Conservation (phyloP, 139 green algal genomes). For the Tetradesmus obliquus region DNA sequence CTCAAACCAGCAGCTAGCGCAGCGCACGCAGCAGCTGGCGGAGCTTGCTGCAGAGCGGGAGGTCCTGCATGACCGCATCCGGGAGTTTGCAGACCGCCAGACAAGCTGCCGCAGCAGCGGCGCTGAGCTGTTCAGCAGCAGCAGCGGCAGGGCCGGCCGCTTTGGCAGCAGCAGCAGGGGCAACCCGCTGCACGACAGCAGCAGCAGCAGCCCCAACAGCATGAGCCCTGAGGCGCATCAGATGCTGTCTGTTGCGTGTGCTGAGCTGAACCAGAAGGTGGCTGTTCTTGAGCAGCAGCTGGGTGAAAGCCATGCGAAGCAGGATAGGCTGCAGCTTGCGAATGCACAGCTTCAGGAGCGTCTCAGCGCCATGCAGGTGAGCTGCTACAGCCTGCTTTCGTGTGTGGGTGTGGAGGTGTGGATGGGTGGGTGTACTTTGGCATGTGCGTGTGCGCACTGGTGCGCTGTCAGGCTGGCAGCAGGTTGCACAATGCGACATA, state of each 20-base stretch:
- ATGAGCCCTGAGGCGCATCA: background rate
- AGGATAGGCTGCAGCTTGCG: constrained; percentile 22
- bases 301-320: constrained; percentile 43
- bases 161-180: background rate
- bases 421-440: background rate
- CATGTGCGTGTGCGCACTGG: too few relatives aligned
- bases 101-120: background rate
- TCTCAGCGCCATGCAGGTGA: constrained; percentile 16
- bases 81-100: constrained; percentile 11
- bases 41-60: background rate
- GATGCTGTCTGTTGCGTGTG: constrained; percentile 11
- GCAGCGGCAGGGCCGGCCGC: too few relatives aligned
- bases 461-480: too few relatives aligned
- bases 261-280: constrained; percentile 45
- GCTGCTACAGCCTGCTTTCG: background rate
- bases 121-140: background rate
- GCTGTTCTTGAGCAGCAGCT: constrained; percentile 48
- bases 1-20: background rate
- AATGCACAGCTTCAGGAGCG: constrained; percentile 46
- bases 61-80: background rate
- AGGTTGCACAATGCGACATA: too few relatives aligned
- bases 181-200: too few relatives aligned
- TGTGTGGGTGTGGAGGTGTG: too few relatives aligned
- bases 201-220: background rate
- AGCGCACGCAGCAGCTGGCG: background rate